Evolutionary conservation across 2,329 filamentous ascomycete species (phyloP).

Genomic region (Nigrospora osmanthi): DNA sequence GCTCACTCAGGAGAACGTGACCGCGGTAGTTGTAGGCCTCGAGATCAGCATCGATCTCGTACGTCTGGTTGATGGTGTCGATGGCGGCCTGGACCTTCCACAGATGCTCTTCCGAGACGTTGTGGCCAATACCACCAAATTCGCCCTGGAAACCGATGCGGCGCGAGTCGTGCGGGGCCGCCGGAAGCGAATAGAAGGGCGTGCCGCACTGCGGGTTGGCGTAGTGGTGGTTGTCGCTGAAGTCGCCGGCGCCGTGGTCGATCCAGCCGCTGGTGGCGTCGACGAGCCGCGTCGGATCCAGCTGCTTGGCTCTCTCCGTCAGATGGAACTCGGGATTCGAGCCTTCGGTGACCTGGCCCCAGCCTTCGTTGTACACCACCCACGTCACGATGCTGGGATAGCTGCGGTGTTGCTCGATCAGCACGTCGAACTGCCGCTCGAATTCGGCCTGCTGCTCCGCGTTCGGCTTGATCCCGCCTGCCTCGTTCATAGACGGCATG

Average conservation of each 20-base stretch:
- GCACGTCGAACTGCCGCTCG: constrained; percentile 46
- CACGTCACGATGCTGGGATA: constrained; percentile 60
- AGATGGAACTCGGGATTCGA: constrained; percentile 49
- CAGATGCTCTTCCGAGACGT: constrained; percentile 53
- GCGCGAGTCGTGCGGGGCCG: constrained; percentile 45
- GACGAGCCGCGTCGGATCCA: constrained; percentile 59
- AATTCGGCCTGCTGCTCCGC: constrained; percentile 43
- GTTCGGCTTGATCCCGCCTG: constrained; percentile 24
- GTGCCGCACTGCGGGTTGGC: constrained; percentile 64
- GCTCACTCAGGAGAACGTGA: constrained; percentile 50
- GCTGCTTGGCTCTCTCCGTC: constrained; percentile 41
- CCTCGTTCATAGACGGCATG: constrained; percentile 52
- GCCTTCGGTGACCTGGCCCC: constrained; percentile 48
- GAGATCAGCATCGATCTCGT: constrained; percentile 53
- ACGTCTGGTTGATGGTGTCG: constrained; percentile 55
- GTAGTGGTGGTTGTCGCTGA: constrained; percentile 63
- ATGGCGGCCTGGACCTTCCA: constrained; percentile 58
- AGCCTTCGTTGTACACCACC: constrained; percentile 67
- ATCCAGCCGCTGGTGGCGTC: constrained; percentile 58
- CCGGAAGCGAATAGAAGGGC: constrained; percentile 54
- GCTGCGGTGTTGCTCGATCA: constrained; percentile 56
- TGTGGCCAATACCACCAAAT: constrained; percentile 62
- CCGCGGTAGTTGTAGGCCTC: constrained; percentile 61
- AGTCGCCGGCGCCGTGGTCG: constrained; percentile 63
- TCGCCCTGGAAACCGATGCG: constrained; percentile 65